Evolutionary conservation across 257 asterid genomes (phyloP).

Genomic region (Fraxinus quadrangulata): DNA sequence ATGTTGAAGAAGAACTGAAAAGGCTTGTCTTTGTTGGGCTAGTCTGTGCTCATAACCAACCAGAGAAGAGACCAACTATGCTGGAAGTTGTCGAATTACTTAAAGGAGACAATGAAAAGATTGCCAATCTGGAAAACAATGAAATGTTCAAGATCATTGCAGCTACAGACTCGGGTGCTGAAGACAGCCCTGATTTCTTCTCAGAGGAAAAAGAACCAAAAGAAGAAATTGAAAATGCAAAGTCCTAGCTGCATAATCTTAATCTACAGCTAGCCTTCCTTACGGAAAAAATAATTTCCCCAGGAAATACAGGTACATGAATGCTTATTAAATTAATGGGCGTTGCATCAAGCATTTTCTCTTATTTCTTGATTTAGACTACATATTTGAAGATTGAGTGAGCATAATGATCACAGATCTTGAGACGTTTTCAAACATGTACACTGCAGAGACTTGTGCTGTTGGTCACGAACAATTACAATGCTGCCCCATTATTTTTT

Average conservation of each 20-base stretch:
- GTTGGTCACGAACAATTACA: background rate
- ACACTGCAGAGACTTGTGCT: background rate
- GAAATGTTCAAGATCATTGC: constrained; percentile 58
- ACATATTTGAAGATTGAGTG: background rate
- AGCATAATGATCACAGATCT: background rate
- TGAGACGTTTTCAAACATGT: background rate
- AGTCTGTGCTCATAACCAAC: constrained; percentile 56
- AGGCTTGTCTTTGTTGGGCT: constrained; percentile 68
- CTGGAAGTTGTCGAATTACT: constrained; percentile 71
- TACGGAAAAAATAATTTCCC: background rate
- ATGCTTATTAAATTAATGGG: background rate
- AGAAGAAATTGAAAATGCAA: constrained; percentile 60
- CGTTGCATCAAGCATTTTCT: background rate
- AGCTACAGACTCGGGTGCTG: constrained; percentile 38
- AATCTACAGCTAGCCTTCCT: background rate
- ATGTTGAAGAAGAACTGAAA: constrained; percentile 74
- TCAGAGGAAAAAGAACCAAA: constrained; percentile 46
- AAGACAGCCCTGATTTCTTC: constrained; percentile 49
- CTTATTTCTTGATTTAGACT: background rate
- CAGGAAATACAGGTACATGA: background rate
- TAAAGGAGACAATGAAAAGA: constrained; percentile 71
- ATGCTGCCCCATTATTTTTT: background rate
- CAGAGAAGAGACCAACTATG: constrained; percentile 84
- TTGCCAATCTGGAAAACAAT: constrained; percentile 58
- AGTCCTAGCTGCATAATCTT: background rate